phyloP scores from a whole-genome alignment of 192 early-diverging fungal species.

The Geranomyces variabilis region DNA sequence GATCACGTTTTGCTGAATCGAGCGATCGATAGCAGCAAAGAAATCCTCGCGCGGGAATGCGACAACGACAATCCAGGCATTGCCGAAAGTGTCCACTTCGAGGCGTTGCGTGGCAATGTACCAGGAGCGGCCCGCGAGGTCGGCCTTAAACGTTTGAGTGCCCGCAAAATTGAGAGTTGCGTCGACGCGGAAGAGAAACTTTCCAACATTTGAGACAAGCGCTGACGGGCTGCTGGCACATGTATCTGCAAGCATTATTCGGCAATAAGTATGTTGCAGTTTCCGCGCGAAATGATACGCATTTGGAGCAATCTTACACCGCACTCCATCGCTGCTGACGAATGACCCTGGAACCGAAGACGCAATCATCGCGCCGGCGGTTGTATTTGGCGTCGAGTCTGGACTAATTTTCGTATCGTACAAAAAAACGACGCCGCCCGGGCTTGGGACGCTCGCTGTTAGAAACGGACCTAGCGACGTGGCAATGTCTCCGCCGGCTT shows the following conservation, averaged over 20 bases:
- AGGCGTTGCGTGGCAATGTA: constrained; percentile 12
- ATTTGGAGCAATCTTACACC: neutral
- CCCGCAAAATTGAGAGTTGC: neutral
- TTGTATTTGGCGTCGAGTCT: neutral
- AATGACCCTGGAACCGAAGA: constrained; percentile 17
- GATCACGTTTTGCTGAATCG: neutral
- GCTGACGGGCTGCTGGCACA: neutral
- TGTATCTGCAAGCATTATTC: neutral
- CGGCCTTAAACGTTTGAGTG: neutral
- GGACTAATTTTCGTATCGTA: neutral
- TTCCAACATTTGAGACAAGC: constrained; percentile 10
- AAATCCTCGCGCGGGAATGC: constrained; percentile 20
- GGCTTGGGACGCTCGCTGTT: neutral
- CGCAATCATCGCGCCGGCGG: constrained; percentile 16
- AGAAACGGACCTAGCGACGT: constrained; percentile 19
- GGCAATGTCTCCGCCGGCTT: constrained; percentile 11
- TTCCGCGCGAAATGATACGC: neutral
- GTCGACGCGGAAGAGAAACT: neutral
- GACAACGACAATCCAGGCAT: constrained; percentile 11
- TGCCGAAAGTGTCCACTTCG: neutral
- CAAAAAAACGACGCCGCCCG: constrained; percentile 6
- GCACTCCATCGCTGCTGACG: neutral
- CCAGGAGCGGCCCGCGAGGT: neutral
- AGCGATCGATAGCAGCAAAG: constrained; percentile 8
- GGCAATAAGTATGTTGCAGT: neutral